Base-by-base conservation (phyloP, 148 eudicot genomes). In the Spergularia bocconei region DNA sequence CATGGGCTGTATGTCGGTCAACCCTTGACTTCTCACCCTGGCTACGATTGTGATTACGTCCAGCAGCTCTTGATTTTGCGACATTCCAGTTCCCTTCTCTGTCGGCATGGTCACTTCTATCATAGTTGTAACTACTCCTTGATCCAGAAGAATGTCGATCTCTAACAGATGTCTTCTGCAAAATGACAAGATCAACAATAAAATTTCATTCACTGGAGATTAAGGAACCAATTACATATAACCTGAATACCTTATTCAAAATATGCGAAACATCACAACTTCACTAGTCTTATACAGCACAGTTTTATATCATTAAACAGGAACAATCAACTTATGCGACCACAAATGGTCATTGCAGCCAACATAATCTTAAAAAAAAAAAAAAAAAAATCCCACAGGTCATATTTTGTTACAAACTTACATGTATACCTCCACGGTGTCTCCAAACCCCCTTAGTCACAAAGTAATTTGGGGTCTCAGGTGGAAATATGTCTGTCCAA, bases 31-130 rank as follows among this genome's bases (percentile, higher is more conserved):
- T 91, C 33, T 93, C 97, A 38, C 74, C 63, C 77, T 88, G 97
- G 77, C 55, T 79, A 66, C 90, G 92, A 65, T 52, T 82, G 71
- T 91, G 88, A 70, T 67, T 76, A 7, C 95, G 87, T 6, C 81
- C 85, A 44, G 88, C 71, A 77, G 76, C 84, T 75, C 93, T 83
- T 64, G 95, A 76, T 84, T 90, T 93, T 36, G 93, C 70, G 79
- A 63, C 15, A 70, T 85, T 87, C 98, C 98, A 90, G 77, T 82
- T 91, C 38, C 91, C 89, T 63, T 93, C 98, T 82, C 87, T 87
- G 61, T 90, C 98, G 60, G 81, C 79, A 69, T 84, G 91, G 64
- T 90, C 97, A 77, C 76, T 88, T 81, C 93, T 83, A 50, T 93
- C 94, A 77, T 84, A 77, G 77, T 82, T 86, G 77, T 84, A 82